Evolutionary conservation across 192 early-diverging fungal species (phyloP).

Genomic region (Spinellus fusiger): DNA sequence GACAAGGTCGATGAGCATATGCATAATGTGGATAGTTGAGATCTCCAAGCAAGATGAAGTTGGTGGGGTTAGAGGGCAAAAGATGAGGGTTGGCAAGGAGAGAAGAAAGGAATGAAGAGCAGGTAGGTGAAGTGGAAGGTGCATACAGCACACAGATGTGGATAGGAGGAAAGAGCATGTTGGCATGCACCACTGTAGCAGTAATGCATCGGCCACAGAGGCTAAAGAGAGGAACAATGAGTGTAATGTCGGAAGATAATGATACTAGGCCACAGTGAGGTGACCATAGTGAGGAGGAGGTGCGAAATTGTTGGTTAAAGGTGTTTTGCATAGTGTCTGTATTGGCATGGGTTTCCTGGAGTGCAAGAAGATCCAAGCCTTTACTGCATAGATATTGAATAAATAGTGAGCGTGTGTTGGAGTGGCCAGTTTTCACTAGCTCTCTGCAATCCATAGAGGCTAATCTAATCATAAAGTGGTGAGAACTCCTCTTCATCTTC

Average conservation of each 20-base stretch:
- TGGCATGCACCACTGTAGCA: background rate
- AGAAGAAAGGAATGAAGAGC: background rate
- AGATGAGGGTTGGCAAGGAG: background rate
- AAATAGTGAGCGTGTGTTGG: background rate
- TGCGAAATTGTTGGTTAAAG: background rate
- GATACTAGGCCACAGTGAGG: background rate
- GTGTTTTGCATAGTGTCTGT: background rate
- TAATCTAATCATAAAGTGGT: background rate
- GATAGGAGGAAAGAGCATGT: background rate
- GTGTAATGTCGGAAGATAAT: background rate
- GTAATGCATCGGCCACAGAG: background rate
- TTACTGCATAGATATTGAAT: background rate
- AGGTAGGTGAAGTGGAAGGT: background rate
- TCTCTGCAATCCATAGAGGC: background rate
- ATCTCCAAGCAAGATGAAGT: background rate
- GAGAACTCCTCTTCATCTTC: no score
- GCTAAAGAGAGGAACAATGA: background rate
- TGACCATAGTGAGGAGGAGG: background rate
- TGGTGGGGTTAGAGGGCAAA: background rate
- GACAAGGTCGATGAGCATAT: background rate
- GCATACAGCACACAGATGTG: background rate
- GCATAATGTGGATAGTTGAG: background rate
- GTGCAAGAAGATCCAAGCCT: background rate
- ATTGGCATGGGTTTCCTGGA: conserved; percentile 1
- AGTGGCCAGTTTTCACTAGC: background rate